Percentiles rank a stretch among this genome's conserved stretches.
Evolutionary conservation across 805 yeast species (phyloP).

Genomic region (Clavispora carvajalis): DNA sequence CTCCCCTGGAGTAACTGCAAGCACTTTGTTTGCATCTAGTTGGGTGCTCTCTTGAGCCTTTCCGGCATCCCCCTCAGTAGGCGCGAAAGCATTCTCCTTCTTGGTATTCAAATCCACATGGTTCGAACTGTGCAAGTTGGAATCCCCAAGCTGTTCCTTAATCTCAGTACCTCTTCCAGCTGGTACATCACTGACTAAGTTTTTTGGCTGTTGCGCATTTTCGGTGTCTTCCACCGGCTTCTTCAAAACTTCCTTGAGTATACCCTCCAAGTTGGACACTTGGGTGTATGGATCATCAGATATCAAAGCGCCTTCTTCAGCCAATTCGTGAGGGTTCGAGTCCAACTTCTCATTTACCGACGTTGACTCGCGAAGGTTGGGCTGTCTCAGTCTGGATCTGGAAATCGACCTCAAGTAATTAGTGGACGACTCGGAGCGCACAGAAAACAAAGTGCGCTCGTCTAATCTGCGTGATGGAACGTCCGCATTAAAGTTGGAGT

Average conservation of each 20-base stretch:
- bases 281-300: conserved; percentile 46
- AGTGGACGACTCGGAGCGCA: conserved; percentile 40
- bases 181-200: conserved; percentile 12
- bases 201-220: background rate
- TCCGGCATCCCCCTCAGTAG: too few relatives aligned
- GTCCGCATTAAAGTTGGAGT: conserved; percentile 41
- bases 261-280: conserved; percentile 44
- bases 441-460: conserved; percentile 20
- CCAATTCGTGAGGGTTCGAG: conserved; percentile 37
- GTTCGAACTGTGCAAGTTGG: too few relatives aligned
- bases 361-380: conserved; percentile 4
- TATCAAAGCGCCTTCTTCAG: conserved; percentile 53
- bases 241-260: conserved; percentile 42
- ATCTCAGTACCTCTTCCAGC: conserved; percentile 11
- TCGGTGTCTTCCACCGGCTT: conserved; percentile 1
- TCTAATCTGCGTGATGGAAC: conserved; percentile 15
- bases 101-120: too few relatives aligned
- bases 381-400: conserved; percentile 52
- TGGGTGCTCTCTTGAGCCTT: too few relatives aligned
- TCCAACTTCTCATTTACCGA: conserved; percentile 24
- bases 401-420: conserved; percentile 62
- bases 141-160: conserved; percentile 4
- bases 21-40: too few relatives aligned
- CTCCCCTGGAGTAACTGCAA: too few relatives aligned
- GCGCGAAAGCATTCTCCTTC: background rate